Conservation (phyloP, 2,329 filamentous ascomycete species). For the Nectriaceae sp. region DNA sequence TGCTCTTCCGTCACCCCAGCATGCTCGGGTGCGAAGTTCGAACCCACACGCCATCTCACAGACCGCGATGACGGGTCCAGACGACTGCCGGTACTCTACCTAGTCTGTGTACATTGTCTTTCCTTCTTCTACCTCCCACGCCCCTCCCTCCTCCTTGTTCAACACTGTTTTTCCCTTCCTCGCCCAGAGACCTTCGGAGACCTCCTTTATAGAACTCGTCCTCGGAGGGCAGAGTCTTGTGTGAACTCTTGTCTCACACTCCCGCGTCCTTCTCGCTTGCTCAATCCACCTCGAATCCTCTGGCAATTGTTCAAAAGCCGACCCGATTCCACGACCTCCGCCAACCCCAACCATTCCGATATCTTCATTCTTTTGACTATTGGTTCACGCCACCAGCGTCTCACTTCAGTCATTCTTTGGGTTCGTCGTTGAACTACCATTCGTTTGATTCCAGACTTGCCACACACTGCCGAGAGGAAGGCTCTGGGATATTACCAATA, state of each 20-base stretch:
- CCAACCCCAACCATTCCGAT: constrained; percentile 14
- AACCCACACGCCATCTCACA: constrained; percentile 35
- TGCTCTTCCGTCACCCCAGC: constrained; percentile 29
- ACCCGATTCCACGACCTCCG: constrained; percentile 21
- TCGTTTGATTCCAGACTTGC: constrained; percentile 11
- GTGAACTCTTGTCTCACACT: constrained; percentile 36
- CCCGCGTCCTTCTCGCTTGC: constrained; percentile 34
- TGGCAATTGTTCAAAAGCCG: constrained; percentile 30
- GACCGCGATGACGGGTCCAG: constrained; percentile 30
- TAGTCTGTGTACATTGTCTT: constrained; percentile 29
- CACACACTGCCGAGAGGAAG: too few relatives aligned
- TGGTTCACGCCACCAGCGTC: constrained; percentile 12
- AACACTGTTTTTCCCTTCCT: constrained; percentile 27
- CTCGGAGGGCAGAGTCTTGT: constrained; percentile 34
- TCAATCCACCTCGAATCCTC: constrained; percentile 20
- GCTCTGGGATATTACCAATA: too few relatives aligned
- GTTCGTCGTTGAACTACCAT: constrained; percentile 11
- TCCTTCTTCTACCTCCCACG: constrained; percentile 40
- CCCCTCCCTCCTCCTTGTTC: constrained; percentile 30
- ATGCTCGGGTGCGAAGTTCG: constrained; percentile 22
- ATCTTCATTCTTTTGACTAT: constrained; percentile 21
- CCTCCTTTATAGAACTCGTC: constrained; percentile 38
- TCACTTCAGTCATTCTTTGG: constrained; percentile 26
- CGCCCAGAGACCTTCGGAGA: constrained; percentile 32
- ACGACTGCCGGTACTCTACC: constrained; percentile 26